These are phyloP conservation scores for Trametes pubescens DNA, from an alignment of 1,284 basidiomycete genomes.

Conservation along the genomic window DNA sequence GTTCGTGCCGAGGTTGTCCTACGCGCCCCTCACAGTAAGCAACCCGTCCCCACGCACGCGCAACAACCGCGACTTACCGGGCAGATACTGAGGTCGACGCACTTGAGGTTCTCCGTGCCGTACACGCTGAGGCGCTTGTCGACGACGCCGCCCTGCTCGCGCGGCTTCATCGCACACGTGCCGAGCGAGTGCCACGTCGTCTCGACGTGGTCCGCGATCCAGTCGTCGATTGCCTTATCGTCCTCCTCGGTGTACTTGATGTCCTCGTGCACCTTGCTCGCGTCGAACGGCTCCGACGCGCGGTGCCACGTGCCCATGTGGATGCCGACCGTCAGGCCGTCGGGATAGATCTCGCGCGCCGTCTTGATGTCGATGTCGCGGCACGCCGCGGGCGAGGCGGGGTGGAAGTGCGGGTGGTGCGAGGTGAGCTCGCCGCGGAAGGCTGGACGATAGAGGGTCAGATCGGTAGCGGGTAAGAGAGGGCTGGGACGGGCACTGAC, in stretches of 20 bases:
- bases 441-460: conserved; percentile 44
- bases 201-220: conserved; percentile 74
- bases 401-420: conserved; percentile 79
- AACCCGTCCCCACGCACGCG: neutral
- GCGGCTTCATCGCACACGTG: conserved; percentile 76
- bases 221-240: conserved; percentile 75
- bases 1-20: conserved; percentile 78
- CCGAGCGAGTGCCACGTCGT: conserved; percentile 80
- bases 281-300: conserved; percentile 62
- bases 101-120: conserved; percentile 76
- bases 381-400: conserved; percentile 64
- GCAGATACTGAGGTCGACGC: conserved; percentile 73
- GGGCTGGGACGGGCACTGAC: conserved; percentile 41
- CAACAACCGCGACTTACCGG: conserved; percentile 51
- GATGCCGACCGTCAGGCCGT: conserved; percentile 71
- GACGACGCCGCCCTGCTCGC: conserved; percentile 78
- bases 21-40: conserved; percentile 2
- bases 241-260: conserved; percentile 71
- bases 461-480: neutral
- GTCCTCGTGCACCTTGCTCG: conserved; percentile 67
- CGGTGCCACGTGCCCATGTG: conserved; percentile 78
- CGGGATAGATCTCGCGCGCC: conserved; percentile 67
- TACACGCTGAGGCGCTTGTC: conserved; percentile 77
- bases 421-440: conserved; percentile 76
- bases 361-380: conserved; percentile 74